Conservation (phyloP, 192 early-diverging fungal species). For the Coemansia sp. region DNA sequence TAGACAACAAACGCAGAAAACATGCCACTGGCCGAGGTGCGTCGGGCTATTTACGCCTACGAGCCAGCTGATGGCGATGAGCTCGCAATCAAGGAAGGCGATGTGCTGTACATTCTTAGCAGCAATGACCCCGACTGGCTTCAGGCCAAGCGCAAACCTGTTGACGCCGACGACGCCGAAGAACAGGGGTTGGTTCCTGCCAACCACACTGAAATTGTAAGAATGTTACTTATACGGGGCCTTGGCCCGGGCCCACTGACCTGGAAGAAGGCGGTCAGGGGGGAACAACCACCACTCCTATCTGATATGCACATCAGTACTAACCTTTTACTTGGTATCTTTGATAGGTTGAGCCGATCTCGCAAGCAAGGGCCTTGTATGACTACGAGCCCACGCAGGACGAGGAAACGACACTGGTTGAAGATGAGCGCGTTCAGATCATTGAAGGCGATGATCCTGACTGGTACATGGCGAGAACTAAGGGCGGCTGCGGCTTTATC, state of each 20-base stretch:
- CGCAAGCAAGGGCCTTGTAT: slow-evolving; percentile 70
- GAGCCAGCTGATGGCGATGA: slow-evolving; percentile 83
- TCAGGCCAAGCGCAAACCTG: slow-evolving; percentile 73
- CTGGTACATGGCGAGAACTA: slow-evolving; percentile 87
- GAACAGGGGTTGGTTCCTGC: slow-evolving; percentile 85
- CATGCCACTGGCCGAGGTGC: slow-evolving; percentile 60
- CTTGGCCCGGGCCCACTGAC: not conserved
- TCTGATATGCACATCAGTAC: not conserved
- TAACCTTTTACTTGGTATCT: not conserved
- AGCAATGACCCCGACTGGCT: slow-evolving; percentile 93
- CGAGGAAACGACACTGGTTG: slow-evolving; percentile 82
- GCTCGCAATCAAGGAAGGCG: slow-evolving; percentile 82
- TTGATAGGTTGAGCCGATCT: slow-evolving; percentile 58
- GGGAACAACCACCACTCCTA: no score
- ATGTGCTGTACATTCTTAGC: slow-evolving; percentile 84
- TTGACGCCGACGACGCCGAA: slow-evolving; percentile 37
- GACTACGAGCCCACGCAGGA: slow-evolving; percentile 81
- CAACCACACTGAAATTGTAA: slow-evolving; percentile 80
- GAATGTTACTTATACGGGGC: not conserved
- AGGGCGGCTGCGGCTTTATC: slow-evolving; percentile 76
- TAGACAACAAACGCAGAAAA: not conserved
- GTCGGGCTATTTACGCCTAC: slow-evolving; percentile 89
- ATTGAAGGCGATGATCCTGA: slow-evolving; percentile 87
- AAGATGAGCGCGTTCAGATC: slow-evolving; percentile 72
- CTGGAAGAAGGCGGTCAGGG: not conserved